Evolutionary conservation across 257 asterid genomes (phyloP).

Genomic region (Solanum bukasovii): DNA sequence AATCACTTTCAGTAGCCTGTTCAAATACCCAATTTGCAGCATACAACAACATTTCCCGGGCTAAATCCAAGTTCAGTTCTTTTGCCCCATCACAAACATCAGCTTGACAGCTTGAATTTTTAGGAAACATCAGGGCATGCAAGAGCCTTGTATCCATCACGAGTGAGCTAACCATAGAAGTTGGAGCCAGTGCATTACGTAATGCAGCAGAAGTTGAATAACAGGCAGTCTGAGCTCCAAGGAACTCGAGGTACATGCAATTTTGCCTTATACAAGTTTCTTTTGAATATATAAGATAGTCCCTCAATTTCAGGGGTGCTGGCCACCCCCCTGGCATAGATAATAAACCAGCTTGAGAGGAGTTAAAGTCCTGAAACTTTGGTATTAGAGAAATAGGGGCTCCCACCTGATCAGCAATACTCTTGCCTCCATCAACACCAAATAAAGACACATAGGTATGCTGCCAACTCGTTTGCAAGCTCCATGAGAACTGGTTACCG

Average conservation of each 20-base stretch:
- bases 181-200: conserved; percentile 19
- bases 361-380: conserved; percentile 29
- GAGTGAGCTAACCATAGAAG: conserved; percentile 25
- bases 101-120: conserved; percentile 10
- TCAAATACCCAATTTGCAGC: conserved; percentile 94
- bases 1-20: conserved; percentile 75
- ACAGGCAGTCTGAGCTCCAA: conserved; percentile 56
- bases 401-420: conserved; percentile 40
- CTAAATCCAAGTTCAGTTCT: conserved; percentile 29
- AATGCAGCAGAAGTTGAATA: conserved; percentile 8
- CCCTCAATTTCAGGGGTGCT: conserved; percentile 56
- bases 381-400: conserved; percentile 27
- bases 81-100: conserved; percentile 9
- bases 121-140: conserved; percentile 34
- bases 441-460: conserved; percentile 83
- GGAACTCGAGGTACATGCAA: conserved; percentile 56
- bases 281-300: conserved; percentile 45
- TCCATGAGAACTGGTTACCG: conserved; percentile 74
- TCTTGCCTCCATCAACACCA: conserved; percentile 61
- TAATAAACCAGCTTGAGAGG: conserved; percentile 34
- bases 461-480: conserved; percentile 83
- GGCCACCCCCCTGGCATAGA: conserved; percentile 95
- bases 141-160: conserved; percentile 40
- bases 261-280: conserved; percentile 67
- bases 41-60: conserved; percentile 39